Percentiles rank a stretch among this genome's conserved stretches.
Evolutionary conservation across 2,329 filamentous ascomycete species (phyloP).

Genomic region (Nannizziopsis arthrosporioides): DNA sequence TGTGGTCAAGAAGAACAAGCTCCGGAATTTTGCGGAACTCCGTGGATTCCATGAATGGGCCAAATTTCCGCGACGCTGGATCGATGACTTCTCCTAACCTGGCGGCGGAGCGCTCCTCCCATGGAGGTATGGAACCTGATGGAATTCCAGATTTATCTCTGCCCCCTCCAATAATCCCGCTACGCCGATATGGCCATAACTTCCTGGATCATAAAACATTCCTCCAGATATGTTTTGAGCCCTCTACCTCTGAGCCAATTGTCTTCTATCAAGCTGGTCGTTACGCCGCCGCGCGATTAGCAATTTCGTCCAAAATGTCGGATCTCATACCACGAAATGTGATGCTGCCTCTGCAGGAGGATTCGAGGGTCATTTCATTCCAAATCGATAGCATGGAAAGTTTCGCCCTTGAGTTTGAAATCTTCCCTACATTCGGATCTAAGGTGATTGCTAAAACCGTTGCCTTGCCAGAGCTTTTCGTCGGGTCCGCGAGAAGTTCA

Average conservation of each 20-base stretch:
- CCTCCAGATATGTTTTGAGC: conserved; percentile 78
- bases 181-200: conserved; percentile 92
- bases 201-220: conserved; percentile 97
- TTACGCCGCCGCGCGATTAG: conserved; percentile 86
- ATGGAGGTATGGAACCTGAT: conserved; percentile 51
- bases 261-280: conserved; percentile 96
- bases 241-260: conserved; percentile 49
- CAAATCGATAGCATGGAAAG: conserved; percentile 88
- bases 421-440: conserved; percentile 92
- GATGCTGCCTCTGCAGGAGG: conserved; percentile 89
- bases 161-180: conserved; percentile 88
- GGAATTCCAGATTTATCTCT: conserved; percentile 85
- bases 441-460: conserved; percentile 96
- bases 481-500: conserved; percentile 59
- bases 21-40: conserved; percentile 20
- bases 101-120: conserved; percentile 6
- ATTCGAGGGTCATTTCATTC: conserved; percentile 85
- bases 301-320: conserved; percentile 90
- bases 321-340: conserved; percentile 95
- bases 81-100: conserved; percentile 14
- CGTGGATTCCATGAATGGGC: conserved; percentile 27
- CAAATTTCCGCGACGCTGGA: conserved; percentile 20
- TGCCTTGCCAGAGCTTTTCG: conserved; percentile 77
- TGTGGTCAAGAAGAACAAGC: conserved; percentile 39
- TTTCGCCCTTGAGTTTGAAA: conserved; percentile 92